Evolutionary conservation across 495 filamentous ascomycete species (phyloP).

Genomic region (Penicillium cataractarum): DNA sequence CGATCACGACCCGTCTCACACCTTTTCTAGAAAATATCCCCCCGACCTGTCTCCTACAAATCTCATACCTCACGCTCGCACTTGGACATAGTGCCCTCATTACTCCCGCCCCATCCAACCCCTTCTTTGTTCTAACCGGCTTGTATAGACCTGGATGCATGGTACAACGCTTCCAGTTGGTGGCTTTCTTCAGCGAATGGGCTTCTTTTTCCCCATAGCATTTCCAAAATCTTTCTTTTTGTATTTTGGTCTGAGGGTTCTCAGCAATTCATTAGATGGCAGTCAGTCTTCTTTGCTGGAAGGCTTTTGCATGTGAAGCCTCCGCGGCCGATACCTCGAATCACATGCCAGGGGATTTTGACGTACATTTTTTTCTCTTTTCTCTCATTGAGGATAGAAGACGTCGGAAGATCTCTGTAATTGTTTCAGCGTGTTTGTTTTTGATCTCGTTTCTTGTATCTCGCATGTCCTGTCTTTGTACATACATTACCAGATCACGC

Average conservation of each 20-base stretch:
- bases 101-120: background rate
- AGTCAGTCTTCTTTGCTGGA: conserved; percentile 9
- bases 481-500: conserved; percentile 7
- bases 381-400: background rate
- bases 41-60: background rate
- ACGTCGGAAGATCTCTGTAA: conserved; percentile 4
- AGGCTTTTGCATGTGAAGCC: conserved; percentile 25
- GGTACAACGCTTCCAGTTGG: conserved; percentile 15
- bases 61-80: conserved; percentile 1
- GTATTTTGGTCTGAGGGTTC: conserved; percentile 14
- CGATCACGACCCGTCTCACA: conserved; percentile 10
- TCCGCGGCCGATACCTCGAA: conserved; percentile 13
- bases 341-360: conserved; percentile 22
- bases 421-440: conserved; percentile 12
- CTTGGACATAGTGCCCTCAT: background rate
- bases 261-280: conserved; percentile 25
- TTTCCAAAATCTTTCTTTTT: conserved; percentile 15
- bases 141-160: conserved; percentile 29
- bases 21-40: conserved; percentile 6
- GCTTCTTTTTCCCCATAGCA: conserved; percentile 16
- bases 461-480: conserved; percentile 16
- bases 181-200: conserved; percentile 19
- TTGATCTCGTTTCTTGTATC: background rate
- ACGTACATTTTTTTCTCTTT: conserved; percentile 10
- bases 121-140: conserved; percentile 3